Evolutionary conservation across 768 basidiomycete genomes (phyloP).

Genomic region (Agaricus subrufescens): DNA sequence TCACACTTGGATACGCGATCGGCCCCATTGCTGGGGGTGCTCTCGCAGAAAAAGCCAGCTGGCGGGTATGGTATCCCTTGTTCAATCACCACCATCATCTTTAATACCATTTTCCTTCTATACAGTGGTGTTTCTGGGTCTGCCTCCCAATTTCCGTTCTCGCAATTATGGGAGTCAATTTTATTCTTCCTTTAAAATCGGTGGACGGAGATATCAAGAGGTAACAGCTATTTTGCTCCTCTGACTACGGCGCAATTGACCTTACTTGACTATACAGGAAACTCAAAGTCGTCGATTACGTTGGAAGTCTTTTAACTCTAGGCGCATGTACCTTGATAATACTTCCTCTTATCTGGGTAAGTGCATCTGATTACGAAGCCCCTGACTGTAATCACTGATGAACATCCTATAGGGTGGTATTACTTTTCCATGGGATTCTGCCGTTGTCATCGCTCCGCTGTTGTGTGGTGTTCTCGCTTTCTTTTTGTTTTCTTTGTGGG

Average conservation of each 20-base stretch:
- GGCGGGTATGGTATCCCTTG: constrained; percentile 42
- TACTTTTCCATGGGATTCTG: constrained; percentile 67
- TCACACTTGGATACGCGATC: constrained; percentile 57
- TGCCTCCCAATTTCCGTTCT: constrained; percentile 54
- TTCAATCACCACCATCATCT: background rate
- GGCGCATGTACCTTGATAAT: constrained; percentile 58
- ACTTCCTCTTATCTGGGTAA: constrained; percentile 69
- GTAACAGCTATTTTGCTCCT: constrained; percentile 21
- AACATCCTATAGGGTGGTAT: constrained; percentile 51
- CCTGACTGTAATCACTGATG: background rate
- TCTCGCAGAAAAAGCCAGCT: constrained; percentile 54
- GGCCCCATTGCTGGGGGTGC: constrained; percentile 69
- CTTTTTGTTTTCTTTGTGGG: constrained; percentile 61
- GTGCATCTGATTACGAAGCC: constrained; percentile 10
- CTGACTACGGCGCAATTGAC: background rate
- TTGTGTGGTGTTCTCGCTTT: constrained; percentile 50
- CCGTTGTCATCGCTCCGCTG: constrained; percentile 57
- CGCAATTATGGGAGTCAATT: constrained; percentile 51
- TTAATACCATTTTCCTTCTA: background rate
- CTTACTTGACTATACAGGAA: constrained; percentile 35
- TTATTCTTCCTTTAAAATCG: constrained; percentile 64
- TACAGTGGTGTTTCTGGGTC: constrained; percentile 74
- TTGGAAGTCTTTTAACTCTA: constrained; percentile 55
- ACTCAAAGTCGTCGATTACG: constrained; percentile 59
- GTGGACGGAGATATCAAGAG: constrained; percentile 56